phyloP scores from a whole-genome alignment of 768 basidiomycete species.

The Leccinum truebloodii region DNA sequence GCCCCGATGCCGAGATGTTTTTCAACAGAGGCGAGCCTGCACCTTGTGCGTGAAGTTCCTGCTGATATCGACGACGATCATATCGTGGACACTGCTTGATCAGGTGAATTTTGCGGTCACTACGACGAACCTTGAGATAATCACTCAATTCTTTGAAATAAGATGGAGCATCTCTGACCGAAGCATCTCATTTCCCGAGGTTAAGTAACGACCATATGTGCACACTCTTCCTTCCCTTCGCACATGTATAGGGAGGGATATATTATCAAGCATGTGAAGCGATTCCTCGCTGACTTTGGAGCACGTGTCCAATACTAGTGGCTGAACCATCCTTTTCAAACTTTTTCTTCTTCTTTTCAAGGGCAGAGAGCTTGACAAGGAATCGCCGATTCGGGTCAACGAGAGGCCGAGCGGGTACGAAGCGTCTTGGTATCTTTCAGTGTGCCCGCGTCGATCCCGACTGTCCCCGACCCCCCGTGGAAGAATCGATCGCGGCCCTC shows the following conservation, averaged over 20 bases:
- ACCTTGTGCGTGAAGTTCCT: not conserved
- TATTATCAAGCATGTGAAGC: not conserved
- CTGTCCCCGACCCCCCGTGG: constrained; percentile 35
- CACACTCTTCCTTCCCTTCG: not conserved
- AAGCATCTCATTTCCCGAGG: not conserved
- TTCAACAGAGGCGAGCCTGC: constrained; percentile 47
- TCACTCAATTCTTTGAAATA: constrained; percentile 49
- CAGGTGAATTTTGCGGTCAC: constrained; percentile 60
- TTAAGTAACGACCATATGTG: not conserved
- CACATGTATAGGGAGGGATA: constrained; percentile 10
- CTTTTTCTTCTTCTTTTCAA: not conserved
- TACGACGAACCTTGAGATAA: constrained; percentile 49
- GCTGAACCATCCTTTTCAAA: no score
- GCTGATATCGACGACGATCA: not conserved
- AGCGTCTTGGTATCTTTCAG: constrained; percentile 61
- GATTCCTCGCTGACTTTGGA: not conserved
- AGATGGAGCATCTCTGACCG: not conserved
- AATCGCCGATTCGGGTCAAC: constrained; percentile 45
- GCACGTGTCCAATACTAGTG: not conserved
- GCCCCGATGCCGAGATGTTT: constrained; percentile 46
- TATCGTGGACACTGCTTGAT: not conserved
- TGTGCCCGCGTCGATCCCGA: constrained; percentile 46
- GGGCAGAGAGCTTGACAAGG: constrained; percentile 42
- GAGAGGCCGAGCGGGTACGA: constrained; percentile 49
- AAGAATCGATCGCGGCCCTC: constrained; percentile 47